phyloP scores from a whole-genome alignment of 768 basidiomycete species.

The Boletus pseudopeckii region DNA sequence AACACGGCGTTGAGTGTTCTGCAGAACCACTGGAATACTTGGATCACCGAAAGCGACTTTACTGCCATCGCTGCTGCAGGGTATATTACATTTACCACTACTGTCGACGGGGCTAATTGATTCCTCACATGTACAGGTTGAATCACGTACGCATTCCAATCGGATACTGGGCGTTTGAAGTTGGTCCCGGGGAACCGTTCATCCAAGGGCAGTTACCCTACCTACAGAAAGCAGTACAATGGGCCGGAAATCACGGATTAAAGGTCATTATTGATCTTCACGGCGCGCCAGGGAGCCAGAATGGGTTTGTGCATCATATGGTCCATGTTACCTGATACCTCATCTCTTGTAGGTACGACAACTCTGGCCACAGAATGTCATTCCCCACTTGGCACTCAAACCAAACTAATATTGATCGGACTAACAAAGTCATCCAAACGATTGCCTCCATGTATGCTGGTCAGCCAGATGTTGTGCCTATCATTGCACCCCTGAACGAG shows the following conservation, averaged over 20 bases:
- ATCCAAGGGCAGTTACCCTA: slow-evolving; percentile 75
- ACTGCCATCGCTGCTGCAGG: slow-evolving; percentile 69
- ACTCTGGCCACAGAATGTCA: slow-evolving; percentile 64
- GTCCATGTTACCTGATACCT: neutral
- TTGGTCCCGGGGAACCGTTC: slow-evolving; percentile 73
- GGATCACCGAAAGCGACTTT: slow-evolving; percentile 84
- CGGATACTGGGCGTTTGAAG: slow-evolving; percentile 89
- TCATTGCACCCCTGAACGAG: slow-evolving; percentile 81
- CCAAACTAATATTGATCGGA: slow-evolving; percentile 63
- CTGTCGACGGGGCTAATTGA: slow-evolving; percentile 6
- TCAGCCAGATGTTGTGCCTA: slow-evolving; percentile 52
- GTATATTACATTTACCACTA: slow-evolving; percentile 31
- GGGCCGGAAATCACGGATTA: slow-evolving; percentile 67
- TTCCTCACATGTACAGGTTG: slow-evolving; percentile 49
- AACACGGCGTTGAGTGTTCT: slow-evolving; percentile 49
- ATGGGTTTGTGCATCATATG: slow-evolving; percentile 47
- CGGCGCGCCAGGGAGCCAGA: slow-evolving; percentile 81
- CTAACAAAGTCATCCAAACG: slow-evolving; percentile 58
- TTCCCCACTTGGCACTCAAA: slow-evolving; percentile 70
- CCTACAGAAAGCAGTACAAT: slow-evolving; percentile 59
- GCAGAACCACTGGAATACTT: slow-evolving; percentile 73
- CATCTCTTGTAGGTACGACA: slow-evolving; percentile 58
- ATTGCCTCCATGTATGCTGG: slow-evolving; percentile 59
- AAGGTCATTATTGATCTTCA: slow-evolving; percentile 83
- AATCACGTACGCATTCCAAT: slow-evolving; percentile 85